Evolutionary conservation across 495 filamentous ascomycete genomes (phyloP).

Genomic region (Podospora pseudopauciseta): DNA sequence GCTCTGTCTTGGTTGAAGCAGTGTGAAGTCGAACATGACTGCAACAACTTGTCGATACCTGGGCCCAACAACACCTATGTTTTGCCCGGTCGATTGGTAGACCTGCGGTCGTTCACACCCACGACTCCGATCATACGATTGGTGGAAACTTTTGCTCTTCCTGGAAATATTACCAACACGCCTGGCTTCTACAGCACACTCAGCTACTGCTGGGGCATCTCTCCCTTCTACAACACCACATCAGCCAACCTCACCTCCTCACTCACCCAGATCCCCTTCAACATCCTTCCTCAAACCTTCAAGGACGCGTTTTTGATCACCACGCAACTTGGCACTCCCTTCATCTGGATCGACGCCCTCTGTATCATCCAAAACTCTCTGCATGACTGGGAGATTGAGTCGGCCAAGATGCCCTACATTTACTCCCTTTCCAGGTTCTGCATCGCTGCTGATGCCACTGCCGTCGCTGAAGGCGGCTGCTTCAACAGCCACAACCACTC

Average conservation of each 20-base stretch:
- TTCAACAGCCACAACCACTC: no score
- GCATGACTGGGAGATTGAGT: background rate
- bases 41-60: no score
- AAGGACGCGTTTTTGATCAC: no score
- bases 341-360: background rate
- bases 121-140: background rate
- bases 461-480: no score
- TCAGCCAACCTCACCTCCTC: background rate
- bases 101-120: background rate
- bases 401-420: background rate
- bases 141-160: background rate
- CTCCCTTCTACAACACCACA: background rate
- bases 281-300: no score
- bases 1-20: no score
- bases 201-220: background rate
- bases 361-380: background rate
- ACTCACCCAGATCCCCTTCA: background rate
- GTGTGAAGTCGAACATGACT: no score
- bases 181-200: background rate
- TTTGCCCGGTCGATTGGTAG: no score
- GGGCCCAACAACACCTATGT: no score
- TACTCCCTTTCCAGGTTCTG: background rate
- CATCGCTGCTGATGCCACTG: background rate
- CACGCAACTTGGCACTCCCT: background rate
- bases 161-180: background rate